These are phyloP conservation scores for Fusarium chaquense DNA, from an alignment of 2,329 filamentous ascomycete species.

Conservation along the genomic window DNA sequence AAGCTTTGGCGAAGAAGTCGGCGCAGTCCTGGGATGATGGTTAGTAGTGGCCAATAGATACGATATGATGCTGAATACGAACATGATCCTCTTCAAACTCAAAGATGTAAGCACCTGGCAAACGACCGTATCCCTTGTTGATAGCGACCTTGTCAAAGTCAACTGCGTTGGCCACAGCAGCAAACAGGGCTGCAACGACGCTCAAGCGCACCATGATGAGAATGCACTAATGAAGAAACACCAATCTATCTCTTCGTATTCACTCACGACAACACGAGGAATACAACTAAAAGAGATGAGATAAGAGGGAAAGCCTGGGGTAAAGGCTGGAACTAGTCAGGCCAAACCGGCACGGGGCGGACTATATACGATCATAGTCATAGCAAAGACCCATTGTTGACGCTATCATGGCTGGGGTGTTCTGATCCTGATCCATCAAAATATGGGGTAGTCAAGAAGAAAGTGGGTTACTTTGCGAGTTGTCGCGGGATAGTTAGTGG, in stretches of 20 bases:
- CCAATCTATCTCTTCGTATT: constrained; percentile 24
- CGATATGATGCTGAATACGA: constrained; percentile 27
- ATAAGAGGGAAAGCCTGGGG: constrained; percentile 6
- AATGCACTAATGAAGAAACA: background rate
- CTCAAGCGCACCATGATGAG: constrained; percentile 53
- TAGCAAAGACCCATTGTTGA: constrained; percentile 9
- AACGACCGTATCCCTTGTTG: constrained; percentile 40
- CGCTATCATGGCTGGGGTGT: constrained; percentile 12
- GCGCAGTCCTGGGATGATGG: constrained; percentile 18
- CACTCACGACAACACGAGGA: constrained; percentile 13
- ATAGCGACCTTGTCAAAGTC: constrained; percentile 41
- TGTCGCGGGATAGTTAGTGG: constrained; percentile 20
- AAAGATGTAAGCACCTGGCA: constrained; percentile 65
- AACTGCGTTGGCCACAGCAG: constrained; percentile 50
- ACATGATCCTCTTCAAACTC: constrained; percentile 65
- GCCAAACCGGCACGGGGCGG: constrained; percentile 5
- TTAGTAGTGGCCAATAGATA: background rate
- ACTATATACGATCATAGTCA: constrained; percentile 38
- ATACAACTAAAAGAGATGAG: background rate
- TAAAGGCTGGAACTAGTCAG: background rate
- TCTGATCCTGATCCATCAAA: constrained; percentile 10
- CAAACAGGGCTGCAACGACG: constrained; percentile 53
- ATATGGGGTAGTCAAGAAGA: constrained; percentile 2
- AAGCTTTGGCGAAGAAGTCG: constrained; percentile 33
- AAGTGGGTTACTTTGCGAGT: constrained; percentile 20